Evolutionary conservation across 257 asterid species (phyloP).

Genomic region (Verbascum thapsus): DNA sequence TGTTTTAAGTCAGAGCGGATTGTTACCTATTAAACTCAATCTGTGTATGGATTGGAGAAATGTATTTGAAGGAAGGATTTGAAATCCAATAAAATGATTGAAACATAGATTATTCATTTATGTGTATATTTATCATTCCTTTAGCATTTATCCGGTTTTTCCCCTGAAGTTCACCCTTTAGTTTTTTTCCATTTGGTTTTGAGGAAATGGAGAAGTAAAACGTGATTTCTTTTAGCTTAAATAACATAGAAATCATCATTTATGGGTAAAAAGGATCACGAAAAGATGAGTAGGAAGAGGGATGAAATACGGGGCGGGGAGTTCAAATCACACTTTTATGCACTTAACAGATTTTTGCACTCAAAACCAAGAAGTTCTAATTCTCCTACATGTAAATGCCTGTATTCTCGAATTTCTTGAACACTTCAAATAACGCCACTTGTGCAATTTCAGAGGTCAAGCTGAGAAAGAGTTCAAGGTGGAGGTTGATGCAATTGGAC

Average conservation of each 20-base stretch:
- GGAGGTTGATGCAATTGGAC: conserved; percentile 92
- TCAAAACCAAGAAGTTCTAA: not conserved
- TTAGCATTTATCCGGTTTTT: too few relatives aligned
- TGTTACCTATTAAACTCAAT: too few relatives aligned
- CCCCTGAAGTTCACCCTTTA: too few relatives aligned
- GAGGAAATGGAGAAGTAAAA: not conserved
- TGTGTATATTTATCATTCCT: too few relatives aligned
- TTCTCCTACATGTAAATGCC: conserved; percentile 6
- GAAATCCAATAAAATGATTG: too few relatives aligned
- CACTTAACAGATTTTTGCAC: not conserved
- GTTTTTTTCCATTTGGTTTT: not conserved
- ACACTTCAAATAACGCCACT: conserved; percentile 27
- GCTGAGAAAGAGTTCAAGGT: conserved; percentile 95
- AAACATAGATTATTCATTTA: too few relatives aligned
- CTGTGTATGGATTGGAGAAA: too few relatives aligned
- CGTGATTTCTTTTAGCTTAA: not conserved
- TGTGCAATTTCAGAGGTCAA: conserved; percentile 69
- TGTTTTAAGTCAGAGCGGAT: not conserved
- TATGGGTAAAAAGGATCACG: not conserved
- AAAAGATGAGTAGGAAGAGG: not conserved
- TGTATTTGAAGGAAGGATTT: too few relatives aligned
- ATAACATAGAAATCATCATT: conserved; percentile 6
- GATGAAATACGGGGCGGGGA: conserved; percentile 1
- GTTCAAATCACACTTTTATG: not conserved
- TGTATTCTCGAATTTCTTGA: conserved; percentile 19